Evolutionary conservation across 2,329 filamentous ascomycete genomes (phyloP), one percentile per base, ranked within the genome.

Genomic region (Mycosphaerella arachidis): DNA sequence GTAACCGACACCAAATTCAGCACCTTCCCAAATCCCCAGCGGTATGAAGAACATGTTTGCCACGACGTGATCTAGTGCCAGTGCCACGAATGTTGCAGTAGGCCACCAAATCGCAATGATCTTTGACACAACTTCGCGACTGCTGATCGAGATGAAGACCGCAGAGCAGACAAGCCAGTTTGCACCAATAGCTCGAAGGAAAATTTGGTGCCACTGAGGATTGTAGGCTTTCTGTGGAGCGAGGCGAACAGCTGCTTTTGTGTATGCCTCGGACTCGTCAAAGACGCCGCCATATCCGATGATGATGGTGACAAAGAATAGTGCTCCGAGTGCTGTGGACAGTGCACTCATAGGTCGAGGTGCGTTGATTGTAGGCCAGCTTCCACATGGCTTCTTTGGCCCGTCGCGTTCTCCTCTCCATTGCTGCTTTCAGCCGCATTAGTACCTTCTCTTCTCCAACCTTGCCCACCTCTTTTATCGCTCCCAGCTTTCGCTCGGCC

Each of bases 111-210:
- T 82, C 1, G 78, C 79, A 7, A 81, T 70, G 0, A 84, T 75
- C 65, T 84, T 85, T 7, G 78, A 80, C 13, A 74, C 72, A 6
- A 83, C 68, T 55, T 84, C 81, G 3, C 79, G 77, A 9, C 78
- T 79, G 54, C 79, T 78, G 3, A 80, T 71, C 1, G 74, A 75
- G 4, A 81, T 71, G 61, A 77, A 55, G 51, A 79, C 77, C 0
- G 80, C 81, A 20, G 84, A 70, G 60, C 81, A 83, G 4, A 85
- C 82, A 0, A 85, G 77, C 82, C 81, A 84, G 68, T 84, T 84
- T 63, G 67, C 66, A 3, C 81, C 79, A 48, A 85, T 82, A 0
- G 73, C 82, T 48, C 80, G 77, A 0, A 84, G 70, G 65, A 85
- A 82, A 56, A 84, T 81, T 61, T 79, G 76, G 56, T 81, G 77